Base-by-base conservation (phyloP, 228 moss, liverwort and hornwort species). In the Sphagnum magellanicum region DNA sequence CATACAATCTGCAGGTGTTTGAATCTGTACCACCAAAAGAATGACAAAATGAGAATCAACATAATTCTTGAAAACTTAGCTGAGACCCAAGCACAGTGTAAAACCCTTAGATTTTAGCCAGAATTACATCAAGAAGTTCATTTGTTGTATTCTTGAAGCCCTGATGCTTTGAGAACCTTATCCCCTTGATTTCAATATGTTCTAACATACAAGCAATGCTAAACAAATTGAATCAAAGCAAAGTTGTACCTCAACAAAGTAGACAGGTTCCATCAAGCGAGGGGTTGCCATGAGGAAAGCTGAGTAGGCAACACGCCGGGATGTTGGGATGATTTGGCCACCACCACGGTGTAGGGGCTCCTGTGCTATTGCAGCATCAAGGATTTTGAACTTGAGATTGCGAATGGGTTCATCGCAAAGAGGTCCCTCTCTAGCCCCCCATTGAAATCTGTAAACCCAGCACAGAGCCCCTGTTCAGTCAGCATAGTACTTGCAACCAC, bases 1-100 rank as follows among this genome's bases (percentile, higher is more conserved):
- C 98, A 98, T 92, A 58, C 93, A 93, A 76, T 98, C 98, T 68
- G 98, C 98, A 70, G 98, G 98, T 72, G 98, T 98, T 87, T 98
- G 98, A 51, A 98, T 98, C 98, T 98, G 93, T 68, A 67, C 60
- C 60, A 71, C 4, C 55, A 8, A 55, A 32, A 32, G 3, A 32
- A 32, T 2, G 32, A 32, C 32, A 32, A 32, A 32, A 32, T 32
- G 32, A 32, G 32, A 52, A 53, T 49, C 61, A 61, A 60, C n/a
- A 49, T n/a, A 64, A 14, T 64, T 62, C 61, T 47, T 16, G 4
- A 47, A 9, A 8, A 6, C 47, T 62, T 16, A 32, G 48, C 55
- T 53, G 4, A 9, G 68, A 47, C 10, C 6, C 8, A n/a, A 52
- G 8, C 15, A 62, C 15, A 62, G 5, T 6, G 16, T 5, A 8